phyloP scores from a whole-genome alignment of 345 rosid species.

The Erodium maritimum region DNA sequence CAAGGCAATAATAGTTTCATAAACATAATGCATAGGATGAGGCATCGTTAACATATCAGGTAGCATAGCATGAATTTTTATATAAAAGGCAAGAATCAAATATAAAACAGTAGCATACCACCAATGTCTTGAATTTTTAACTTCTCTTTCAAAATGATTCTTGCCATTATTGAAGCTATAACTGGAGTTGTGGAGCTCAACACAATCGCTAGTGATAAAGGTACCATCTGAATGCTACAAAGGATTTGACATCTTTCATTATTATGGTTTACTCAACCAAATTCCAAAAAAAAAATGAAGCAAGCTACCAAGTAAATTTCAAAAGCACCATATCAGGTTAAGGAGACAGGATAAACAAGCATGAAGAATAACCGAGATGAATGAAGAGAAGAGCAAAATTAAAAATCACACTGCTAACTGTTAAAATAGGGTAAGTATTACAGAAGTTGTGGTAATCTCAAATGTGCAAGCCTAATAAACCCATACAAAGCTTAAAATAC shows the following conservation, averaged over 20 bases:
- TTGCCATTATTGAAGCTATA: conserved; percentile 64
- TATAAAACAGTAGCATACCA: conserved; percentile 28
- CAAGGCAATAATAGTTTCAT: not conserved
- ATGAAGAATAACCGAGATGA: not conserved
- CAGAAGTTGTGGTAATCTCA: not conserved
- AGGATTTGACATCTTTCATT: conserved; percentile 9
- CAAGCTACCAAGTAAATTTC: conserved; percentile 1
- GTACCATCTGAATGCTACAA: conserved; percentile 77
- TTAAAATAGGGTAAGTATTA: not conserved
- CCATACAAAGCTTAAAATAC: not conserved
- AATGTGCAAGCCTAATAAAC: too few relatives aligned
- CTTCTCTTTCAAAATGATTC: conserved; percentile 60
- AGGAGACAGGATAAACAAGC: not conserved
- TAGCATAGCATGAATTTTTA: too few relatives aligned
- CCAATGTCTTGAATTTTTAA: conserved; percentile 64
- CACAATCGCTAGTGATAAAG: conserved; percentile 59
- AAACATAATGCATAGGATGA: too few relatives aligned
- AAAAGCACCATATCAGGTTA: not conserved
- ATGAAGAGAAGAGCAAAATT: not conserved
- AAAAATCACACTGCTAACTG: not conserved
- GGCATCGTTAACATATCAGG: too few relatives aligned
- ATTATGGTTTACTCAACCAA: not conserved
- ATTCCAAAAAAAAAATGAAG: conserved; percentile 3
- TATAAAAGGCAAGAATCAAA: not conserved
- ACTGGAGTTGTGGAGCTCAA: conserved; percentile 74